A percentile compares a stretch with the other conserved stretches of the same genome.
These are phyloP conservation scores for Lagerstroemia speciosa DNA, from an alignment of 345 rosid species.

Conservation along the genomic window DNA sequence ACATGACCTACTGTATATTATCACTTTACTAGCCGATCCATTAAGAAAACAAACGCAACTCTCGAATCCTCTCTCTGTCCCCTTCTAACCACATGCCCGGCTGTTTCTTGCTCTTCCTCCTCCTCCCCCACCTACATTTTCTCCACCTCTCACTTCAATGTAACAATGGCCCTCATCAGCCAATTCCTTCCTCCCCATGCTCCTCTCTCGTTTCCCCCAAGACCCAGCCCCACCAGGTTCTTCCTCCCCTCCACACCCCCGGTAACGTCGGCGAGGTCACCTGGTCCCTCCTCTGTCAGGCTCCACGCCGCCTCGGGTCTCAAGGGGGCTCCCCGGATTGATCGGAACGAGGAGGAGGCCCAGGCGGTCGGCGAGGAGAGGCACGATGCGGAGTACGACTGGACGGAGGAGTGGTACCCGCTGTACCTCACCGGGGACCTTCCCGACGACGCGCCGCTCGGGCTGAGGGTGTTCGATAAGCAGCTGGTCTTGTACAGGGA, in stretches of 20 bases:
- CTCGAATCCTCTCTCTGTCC: neutral
- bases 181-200: slow-evolving; percentile 19
- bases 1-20: too few species aligned
- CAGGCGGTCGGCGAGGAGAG: slow-evolving; percentile 4
- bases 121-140: neutral
- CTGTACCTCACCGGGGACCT: slow-evolving; percentile 70
- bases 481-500: slow-evolving; percentile 76
- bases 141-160: neutral
- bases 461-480: slow-evolving; percentile 72
- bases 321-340: slow-evolving; percentile 7
- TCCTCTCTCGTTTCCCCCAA: slow-evolving; percentile 17
- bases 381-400: slow-evolving; percentile 44
- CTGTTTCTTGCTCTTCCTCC: neutral
- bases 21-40: too few species aligned
- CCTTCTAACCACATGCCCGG: neutral
- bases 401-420: slow-evolving; percentile 96
- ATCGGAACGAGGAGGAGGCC: slow-evolving; percentile 6
- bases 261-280: neutral
- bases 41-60: neutral
- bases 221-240: slow-evolving; percentile 4
- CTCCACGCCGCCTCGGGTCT: slow-evolving; percentile 9
- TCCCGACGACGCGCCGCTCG: slow-evolving; percentile 87
- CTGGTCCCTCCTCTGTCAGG: slow-evolving; percentile 1
- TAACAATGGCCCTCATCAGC: neutral
- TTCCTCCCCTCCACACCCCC: slow-evolving; percentile 2